A percentile compares a stretch with the other conserved stretches of the same genome.
phyloP scores from a whole-genome alignment of 1,284 basidiomycete species.

The Malassezia sympodialis region DNA sequence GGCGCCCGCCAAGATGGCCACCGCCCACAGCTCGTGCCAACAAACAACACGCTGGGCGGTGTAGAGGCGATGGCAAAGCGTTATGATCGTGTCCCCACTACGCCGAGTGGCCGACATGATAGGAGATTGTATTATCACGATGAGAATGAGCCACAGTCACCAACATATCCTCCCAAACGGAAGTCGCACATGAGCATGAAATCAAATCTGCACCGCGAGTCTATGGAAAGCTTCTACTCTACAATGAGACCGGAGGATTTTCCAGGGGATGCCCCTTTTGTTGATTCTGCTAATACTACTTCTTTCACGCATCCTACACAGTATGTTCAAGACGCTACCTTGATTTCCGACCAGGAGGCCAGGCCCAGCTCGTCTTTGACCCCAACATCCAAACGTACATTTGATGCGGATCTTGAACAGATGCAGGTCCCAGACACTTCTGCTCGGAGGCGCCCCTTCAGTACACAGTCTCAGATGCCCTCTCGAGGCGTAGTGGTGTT shows the following conservation, averaged over 20 bases:
- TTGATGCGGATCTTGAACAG: neutral
- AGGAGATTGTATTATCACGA: neutral
- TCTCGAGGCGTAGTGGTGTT: slow-evolving; percentile 4
- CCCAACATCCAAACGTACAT: neutral
- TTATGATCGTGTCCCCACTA: slow-evolving; percentile 2
- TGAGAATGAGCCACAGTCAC: neutral
- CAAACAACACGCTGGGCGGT: neutral
- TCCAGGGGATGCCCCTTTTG: neutral
- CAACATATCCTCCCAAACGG: neutral
- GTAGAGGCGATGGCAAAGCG: neutral
- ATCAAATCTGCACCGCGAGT: neutral
- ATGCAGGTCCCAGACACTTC: neutral
- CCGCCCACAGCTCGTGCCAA: neutral
- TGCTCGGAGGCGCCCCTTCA: neutral
- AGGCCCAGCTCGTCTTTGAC: neutral
- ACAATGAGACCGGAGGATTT: neutral
- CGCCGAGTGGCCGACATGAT: neutral
- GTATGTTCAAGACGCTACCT: neutral
- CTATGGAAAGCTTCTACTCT: neutral
- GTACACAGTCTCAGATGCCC: neutral
- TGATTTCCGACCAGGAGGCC: neutral
- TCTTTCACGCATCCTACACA: neutral
- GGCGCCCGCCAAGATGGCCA: neutral
- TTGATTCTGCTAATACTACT: neutral
- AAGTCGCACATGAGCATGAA: neutral